phyloP scores from a whole-genome alignment of 139 green algal species.

The Chlamydomonas applanata region DNA sequence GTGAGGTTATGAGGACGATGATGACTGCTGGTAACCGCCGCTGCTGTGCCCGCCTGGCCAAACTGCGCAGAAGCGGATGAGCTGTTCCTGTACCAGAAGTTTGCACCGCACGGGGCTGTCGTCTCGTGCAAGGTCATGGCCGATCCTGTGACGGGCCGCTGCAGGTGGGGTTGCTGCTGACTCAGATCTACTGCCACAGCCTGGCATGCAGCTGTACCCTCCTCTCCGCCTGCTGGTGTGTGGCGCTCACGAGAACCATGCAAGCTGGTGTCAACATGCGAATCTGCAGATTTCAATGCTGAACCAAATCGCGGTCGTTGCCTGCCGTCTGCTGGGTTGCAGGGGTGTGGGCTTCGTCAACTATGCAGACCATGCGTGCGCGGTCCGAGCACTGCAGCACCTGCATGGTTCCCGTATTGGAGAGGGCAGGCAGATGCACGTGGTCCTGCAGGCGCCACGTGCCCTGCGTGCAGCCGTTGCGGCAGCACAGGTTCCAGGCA shows the following conservation, averaged over 20 bases:
- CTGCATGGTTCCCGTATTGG: conserved; percentile 49
- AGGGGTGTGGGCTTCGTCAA: conserved; percentile 72
- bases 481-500: too few relatives aligned
- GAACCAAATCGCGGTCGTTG: too few relatives aligned
- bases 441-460: conserved; percentile 44
- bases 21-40: too few relatives aligned
- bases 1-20: too few relatives aligned
- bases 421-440: conserved; percentile 41
- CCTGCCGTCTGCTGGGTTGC: conserved; percentile 8
- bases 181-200: too few relatives aligned
- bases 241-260: background rate
- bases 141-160: conserved; percentile 22
- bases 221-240: background rate
- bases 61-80: conserved; percentile 30
- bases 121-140: conserved; percentile 35
- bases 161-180: background rate
- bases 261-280: too few relatives aligned
- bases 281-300: too few relatives aligned
- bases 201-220: too few relatives aligned
- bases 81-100: conserved; percentile 66
- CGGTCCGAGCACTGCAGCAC: conserved; percentile 36
- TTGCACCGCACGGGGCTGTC: conserved; percentile 49
- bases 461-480: background rate
- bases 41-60: too few relatives aligned
- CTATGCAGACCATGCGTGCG: conserved; percentile 41